Evolutionary conservation across 2,329 filamentous ascomycete species (phyloP).

Genomic region (Onygenales sp.): DNA sequence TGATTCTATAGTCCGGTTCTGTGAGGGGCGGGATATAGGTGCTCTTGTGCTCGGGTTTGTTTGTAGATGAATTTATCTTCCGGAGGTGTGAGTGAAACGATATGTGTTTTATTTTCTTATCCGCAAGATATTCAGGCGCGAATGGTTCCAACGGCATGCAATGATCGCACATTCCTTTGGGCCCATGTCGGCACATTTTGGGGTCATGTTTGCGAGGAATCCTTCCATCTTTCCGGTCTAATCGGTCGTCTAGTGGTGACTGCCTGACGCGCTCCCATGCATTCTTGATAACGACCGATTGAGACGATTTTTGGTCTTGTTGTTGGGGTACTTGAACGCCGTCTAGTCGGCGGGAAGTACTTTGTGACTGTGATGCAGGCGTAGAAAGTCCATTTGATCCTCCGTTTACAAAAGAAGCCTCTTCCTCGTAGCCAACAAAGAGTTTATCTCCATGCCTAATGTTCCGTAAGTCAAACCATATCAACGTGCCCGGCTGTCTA

Average conservation of each 20-base stretch:
- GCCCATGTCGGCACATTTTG: slow-evolving; percentile 90
- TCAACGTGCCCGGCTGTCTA: not conserved
- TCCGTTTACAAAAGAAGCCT: slow-evolving; percentile 42
- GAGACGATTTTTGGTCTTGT: slow-evolving; percentile 52
- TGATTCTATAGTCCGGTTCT: slow-evolving; percentile 88
- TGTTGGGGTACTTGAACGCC: slow-evolving; percentile 24
- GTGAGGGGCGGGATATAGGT: slow-evolving; percentile 93
- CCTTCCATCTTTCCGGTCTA: slow-evolving; percentile 86
- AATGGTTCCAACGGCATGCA: slow-evolving; percentile 97
- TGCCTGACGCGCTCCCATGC: slow-evolving; percentile 90
- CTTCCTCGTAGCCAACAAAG: slow-evolving; percentile 69
- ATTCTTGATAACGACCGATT: slow-evolving; percentile 61
- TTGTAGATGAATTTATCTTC: slow-evolving; percentile 92
- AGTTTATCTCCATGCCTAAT: slow-evolving; percentile 80
- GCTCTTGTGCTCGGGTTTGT: slow-evolving; percentile 85
- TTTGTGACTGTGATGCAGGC: slow-evolving; percentile 14
- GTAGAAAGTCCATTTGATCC: slow-evolving; percentile 20
- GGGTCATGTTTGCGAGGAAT: slow-evolving; percentile 63
- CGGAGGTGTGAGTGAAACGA: slow-evolving; percentile 92
- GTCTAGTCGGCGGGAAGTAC: slow-evolving; percentile 25
- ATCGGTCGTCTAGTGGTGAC: slow-evolving; percentile 71
- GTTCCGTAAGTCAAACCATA: not conserved
- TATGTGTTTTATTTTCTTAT: slow-evolving; percentile 98
- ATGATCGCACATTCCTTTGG: slow-evolving; percentile 98
- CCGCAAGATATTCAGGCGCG: slow-evolving; percentile 73